These are phyloP conservation scores for Marvania coccoides DNA, from an alignment of 139 green algal species.

Conservation along the genomic window DNA sequence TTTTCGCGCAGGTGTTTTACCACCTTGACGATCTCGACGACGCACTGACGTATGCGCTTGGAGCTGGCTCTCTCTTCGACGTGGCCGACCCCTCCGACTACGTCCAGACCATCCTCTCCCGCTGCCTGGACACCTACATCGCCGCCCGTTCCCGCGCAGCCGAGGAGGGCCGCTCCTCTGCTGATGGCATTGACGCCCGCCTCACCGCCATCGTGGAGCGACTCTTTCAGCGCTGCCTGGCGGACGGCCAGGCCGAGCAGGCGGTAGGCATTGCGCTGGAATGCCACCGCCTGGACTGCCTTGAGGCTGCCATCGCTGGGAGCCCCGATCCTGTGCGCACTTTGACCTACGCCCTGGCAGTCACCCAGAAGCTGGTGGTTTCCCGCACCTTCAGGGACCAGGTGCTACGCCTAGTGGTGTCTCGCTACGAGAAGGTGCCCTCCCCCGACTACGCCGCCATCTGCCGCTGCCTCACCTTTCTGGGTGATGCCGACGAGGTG, in stretches of 20 bases:
- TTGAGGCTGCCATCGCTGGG: conserved; percentile 57
- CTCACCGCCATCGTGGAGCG: conserved; percentile 87
- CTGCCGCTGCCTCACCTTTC: conserved; percentile 86
- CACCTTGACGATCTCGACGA: conserved; percentile 95
- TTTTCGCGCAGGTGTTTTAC: conserved; percentile 89
- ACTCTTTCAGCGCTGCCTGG: conserved; percentile 76
- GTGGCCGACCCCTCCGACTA: conserved; percentile 86
- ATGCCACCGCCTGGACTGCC: conserved; percentile 75
- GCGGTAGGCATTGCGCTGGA: conserved; percentile 93
- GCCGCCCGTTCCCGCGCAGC: conserved; percentile 41
- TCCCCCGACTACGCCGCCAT: conserved; percentile 75
- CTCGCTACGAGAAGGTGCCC: conserved; percentile 55
- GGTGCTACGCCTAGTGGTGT: conserved; percentile 74
- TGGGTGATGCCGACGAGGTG: conserved; percentile 75
- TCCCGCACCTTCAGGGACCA: conserved; percentile 72
- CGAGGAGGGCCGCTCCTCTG: conserved; percentile 20
- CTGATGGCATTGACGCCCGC: conserved; percentile 60
- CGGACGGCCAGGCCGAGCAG: conserved; percentile 82
- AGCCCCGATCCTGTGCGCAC: conserved; percentile 21
- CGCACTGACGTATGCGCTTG: conserved; percentile 88
- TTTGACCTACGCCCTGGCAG: conserved; percentile 76
- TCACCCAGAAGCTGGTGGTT: conserved; percentile 73
- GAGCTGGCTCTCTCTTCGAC: conserved; percentile 88
- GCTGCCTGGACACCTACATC: conserved; percentile 94
- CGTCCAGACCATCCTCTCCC: conserved; percentile 80